Conservation (phyloP, 441 rosid genomes). For the Capsella rubella region DNA sequence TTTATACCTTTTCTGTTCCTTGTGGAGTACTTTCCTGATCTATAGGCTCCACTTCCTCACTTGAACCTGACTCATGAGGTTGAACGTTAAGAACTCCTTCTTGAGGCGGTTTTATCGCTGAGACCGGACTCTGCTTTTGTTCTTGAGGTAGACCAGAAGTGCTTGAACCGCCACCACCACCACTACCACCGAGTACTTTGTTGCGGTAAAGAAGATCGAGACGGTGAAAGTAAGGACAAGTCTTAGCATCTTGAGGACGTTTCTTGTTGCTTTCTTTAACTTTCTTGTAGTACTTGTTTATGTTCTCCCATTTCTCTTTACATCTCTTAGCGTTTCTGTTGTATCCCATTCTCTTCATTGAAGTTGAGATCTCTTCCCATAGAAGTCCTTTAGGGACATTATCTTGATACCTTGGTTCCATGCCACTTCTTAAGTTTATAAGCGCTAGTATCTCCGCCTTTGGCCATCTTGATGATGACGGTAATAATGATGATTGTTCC, state of each 20-base stretch:
- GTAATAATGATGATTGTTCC: conserved; percentile 42
- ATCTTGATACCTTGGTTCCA: conserved; percentile 75
- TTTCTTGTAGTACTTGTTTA: conserved; percentile 95
- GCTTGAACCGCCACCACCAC: conserved; percentile 40
- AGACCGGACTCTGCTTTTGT: conserved; percentile 35
- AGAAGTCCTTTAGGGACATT: conserved; percentile 80
- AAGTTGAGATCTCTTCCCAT: conserved; percentile 90
- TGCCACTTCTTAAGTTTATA: conserved; percentile 60
- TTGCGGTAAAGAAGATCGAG: conserved; percentile 72
- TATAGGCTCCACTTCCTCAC: conserved; percentile 37
- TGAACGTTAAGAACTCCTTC: conserved; percentile 28
- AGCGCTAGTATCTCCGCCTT: conserved; percentile 76
- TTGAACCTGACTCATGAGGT: conserved; percentile 37
- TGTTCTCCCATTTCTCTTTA: conserved; percentile 99
- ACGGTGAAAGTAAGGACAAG: conserved; percentile 88
- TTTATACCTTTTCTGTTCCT: conserved; percentile 45
- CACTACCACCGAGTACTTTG: conserved; percentile 51
- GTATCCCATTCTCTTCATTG: conserved; percentile 87
- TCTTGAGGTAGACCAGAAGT: conserved; percentile 43
- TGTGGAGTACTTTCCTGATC: conserved; percentile 33
- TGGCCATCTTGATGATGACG: conserved; percentile 86
- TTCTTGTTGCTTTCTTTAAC: conserved; percentile 84
- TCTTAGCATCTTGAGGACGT: conserved; percentile 83
- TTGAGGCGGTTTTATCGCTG: conserved; percentile 26
- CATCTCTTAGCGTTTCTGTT: conserved; percentile 82